These are phyloP conservation scores for Hypoxylon trugodes DNA, from an alignment of 495 filamentous ascomycete genomes.

Conservation along the genomic window DNA sequence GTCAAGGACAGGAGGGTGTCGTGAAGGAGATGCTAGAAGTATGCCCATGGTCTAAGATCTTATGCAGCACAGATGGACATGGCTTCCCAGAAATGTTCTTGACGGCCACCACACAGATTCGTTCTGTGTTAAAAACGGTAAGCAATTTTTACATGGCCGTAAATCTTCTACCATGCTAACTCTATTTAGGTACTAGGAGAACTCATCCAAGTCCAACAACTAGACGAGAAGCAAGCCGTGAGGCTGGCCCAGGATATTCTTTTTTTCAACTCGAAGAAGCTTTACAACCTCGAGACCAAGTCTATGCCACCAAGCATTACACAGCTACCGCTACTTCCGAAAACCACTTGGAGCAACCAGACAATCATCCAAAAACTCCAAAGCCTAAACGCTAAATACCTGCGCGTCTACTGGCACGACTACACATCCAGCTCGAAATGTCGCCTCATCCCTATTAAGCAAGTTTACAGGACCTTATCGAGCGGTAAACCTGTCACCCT, in stretches of 20 bases:
- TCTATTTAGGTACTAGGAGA: conserved; percentile 65
- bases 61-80: conserved; percentile 89
- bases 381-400: conserved; percentile 53
- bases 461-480: conserved; percentile 66
- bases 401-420: conserved; percentile 82
- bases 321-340: conserved; percentile 2
- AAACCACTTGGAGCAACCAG: conserved; percentile 48
- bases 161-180: neutral
- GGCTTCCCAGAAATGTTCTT: conserved; percentile 86
- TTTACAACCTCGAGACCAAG: conserved; percentile 63
- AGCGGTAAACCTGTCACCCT: conserved; percentile 59
- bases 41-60: conserved; percentile 76
- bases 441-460: conserved; percentile 72
- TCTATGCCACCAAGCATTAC: conserved; percentile 11
- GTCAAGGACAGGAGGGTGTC: conserved; percentile 78
- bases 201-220: conserved; percentile 66
- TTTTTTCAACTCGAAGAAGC: conserved; percentile 74
- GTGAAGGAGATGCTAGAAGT: conserved; percentile 79
- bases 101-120: conserved; percentile 78
- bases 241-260: conserved; percentile 66
- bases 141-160: neutral
- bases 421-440: conserved; percentile 75
- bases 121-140: conserved; percentile 75
- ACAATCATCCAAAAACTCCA: conserved; percentile 25
- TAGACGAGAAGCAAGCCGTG: conserved; percentile 64